Conservation (phyloP, 441 rosid species). For the Eruca vesicaria region DNA sequence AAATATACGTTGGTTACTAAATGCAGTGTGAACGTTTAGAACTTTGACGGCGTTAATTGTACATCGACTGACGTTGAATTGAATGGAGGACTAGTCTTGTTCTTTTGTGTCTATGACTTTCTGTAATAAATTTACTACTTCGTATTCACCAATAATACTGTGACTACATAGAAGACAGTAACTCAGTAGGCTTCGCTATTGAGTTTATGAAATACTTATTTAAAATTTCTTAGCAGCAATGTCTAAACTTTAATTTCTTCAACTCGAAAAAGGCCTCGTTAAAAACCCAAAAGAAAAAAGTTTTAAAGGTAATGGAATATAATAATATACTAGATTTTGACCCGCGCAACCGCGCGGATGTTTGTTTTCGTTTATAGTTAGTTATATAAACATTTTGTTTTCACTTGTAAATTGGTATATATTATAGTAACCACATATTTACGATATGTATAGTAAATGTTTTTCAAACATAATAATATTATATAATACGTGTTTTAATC, state of each 20-base stretch:
- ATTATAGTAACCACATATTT: no score
- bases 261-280: background rate
- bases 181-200: background rate
- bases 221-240: background rate
- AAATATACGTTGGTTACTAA: conserved; percentile 50
- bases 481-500: no score
- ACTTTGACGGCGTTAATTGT: conserved; percentile 27
- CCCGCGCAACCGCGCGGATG: no score
- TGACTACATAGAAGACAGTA: conserved; percentile 5
- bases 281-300: background rate
- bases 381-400: no score
- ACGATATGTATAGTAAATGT: no score
- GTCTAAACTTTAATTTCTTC: background rate
- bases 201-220: background rate
- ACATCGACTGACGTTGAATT: conserved; percentile 23
- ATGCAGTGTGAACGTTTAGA: conserved; percentile 73
- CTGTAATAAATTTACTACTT: background rate
- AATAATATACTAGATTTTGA: no score
- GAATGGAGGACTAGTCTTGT: conserved; percentile 3
- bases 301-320: conserved; percentile 13
- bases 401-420: no score
- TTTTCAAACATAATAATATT: no score
- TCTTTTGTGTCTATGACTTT: background rate
- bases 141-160: background rate
- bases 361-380: no score